phyloP scores from a whole-genome alignment of 2,329 filamentous ascomycete species.

The Penicillium griseofulvum region DNA sequence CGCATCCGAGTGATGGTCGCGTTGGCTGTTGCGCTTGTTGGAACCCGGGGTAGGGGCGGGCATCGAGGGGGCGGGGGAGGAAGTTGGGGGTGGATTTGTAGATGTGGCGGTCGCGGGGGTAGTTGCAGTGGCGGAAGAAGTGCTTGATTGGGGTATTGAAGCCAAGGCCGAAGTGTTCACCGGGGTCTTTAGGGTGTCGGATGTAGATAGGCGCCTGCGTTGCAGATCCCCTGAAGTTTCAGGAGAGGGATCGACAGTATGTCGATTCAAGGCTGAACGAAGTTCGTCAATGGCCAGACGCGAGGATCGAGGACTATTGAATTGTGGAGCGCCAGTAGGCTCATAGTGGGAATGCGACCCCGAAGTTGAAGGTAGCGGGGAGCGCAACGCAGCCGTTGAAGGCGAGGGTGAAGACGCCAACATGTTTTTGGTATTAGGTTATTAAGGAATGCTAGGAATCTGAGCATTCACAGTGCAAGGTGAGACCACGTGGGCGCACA shows the following conservation, averaged over 20 bases:
- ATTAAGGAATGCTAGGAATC: slow-evolving; percentile 19
- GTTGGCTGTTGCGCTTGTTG: slow-evolving; percentile 37
- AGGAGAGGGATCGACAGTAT: slow-evolving; percentile 38
- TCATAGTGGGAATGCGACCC: slow-evolving; percentile 32
- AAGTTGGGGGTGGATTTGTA: slow-evolving; percentile 16
- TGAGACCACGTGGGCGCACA: slow-evolving; percentile 40
- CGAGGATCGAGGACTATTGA: slow-evolving; percentile 35
- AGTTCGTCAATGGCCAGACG: slow-evolving; percentile 42
- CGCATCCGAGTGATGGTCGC: slow-evolving; percentile 25
- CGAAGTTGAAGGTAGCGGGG: slow-evolving; percentile 21
- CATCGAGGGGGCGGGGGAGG: slow-evolving; percentile 29
- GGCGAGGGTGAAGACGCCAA: slow-evolving; percentile 45
- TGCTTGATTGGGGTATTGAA: slow-evolving; percentile 17
- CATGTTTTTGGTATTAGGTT: slow-evolving; percentile 25
- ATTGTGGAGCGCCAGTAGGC: slow-evolving; percentile 28
- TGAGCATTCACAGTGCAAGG: slow-evolving; percentile 26
- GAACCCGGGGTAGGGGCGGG: slow-evolving; percentile 30
- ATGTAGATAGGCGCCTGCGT: slow-evolving; percentile 35
- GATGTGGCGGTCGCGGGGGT: slow-evolving; percentile 13
- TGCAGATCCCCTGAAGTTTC: slow-evolving; percentile 35
- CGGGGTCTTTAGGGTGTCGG: slow-evolving; percentile 7
- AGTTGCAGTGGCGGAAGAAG: slow-evolving; percentile 12
- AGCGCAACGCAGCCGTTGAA: slow-evolving; percentile 38
- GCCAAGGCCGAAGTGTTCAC: slow-evolving; percentile 14
- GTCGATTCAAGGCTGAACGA: slow-evolving; percentile 38